phyloP scores from a whole-genome alignment of 768 basidiomycete genomes.

The Collybia sp. region DNA sequence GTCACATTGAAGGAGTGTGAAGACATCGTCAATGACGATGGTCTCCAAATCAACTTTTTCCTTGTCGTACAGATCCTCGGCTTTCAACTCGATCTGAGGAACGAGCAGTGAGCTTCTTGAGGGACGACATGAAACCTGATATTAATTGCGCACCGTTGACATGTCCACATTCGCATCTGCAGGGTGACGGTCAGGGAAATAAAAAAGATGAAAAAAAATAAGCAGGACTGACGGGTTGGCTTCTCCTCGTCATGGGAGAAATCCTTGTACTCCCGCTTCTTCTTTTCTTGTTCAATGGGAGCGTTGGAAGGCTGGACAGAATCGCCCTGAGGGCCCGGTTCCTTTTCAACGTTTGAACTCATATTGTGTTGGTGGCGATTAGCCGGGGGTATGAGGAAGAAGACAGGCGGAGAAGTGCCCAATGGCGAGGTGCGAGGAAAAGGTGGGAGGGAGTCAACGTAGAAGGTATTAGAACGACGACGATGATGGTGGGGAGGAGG shows the following conservation, averaged over 20 bases:
- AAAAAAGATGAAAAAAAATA: slow-evolving; percentile 7
- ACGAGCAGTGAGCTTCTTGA: neutral
- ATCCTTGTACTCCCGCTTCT: slow-evolving; percentile 85
- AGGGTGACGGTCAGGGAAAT: slow-evolving; percentile 3
- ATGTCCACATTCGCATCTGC: slow-evolving; percentile 86
- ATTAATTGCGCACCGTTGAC: slow-evolving; percentile 44
- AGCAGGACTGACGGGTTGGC: slow-evolving; percentile 53
- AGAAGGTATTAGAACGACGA: slow-evolving; percentile 6
- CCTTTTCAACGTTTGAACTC: slow-evolving; percentile 54
- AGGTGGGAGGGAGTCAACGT: slow-evolving; percentile 3
- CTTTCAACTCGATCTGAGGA: slow-evolving; percentile 76
- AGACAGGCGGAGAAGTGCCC: slow-evolving; percentile 21
- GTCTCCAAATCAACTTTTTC: slow-evolving; percentile 99
- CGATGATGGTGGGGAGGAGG: slow-evolving; percentile 13
- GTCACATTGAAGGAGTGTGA: slow-evolving; percentile 89
- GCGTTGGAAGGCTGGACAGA: slow-evolving; percentile 17
- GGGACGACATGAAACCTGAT: slow-evolving; percentile 11
- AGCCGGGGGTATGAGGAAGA: slow-evolving; percentile 16
- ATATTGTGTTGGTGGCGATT: slow-evolving; percentile 17
- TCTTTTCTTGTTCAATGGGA: slow-evolving; percentile 36
- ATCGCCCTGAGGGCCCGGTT: slow-evolving; percentile 55
- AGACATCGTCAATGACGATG: slow-evolving; percentile 93
- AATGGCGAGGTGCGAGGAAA: slow-evolving; percentile 10
- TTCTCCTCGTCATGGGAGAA: slow-evolving; percentile 70
- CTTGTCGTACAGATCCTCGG: slow-evolving; percentile 94